Evolutionary conservation across 179 eudicot genomes (phyloP).

Genomic region (Kewa caespitosa): DNA sequence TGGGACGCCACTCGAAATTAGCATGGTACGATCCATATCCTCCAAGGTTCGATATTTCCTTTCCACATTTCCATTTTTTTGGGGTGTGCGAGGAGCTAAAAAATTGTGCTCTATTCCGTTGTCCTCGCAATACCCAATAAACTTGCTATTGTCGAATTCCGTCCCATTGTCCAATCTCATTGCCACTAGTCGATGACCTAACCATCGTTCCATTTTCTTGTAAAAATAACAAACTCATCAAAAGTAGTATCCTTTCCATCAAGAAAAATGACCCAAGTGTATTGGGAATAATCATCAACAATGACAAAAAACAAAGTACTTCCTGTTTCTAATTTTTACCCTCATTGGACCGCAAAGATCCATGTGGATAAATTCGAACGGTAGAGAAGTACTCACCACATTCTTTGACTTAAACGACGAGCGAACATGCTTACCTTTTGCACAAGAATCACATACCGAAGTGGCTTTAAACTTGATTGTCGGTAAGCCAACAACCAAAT

Average conservation of each 20-base stretch:
- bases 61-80: background rate
- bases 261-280: background rate
- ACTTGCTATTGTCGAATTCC: background rate
- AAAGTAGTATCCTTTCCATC: background rate
- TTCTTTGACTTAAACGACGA: background rate
- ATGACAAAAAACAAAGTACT: background rate
- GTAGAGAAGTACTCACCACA: background rate
- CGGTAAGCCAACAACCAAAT: background rate
- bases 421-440: background rate
- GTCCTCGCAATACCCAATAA: background rate
- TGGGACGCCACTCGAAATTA: background rate
- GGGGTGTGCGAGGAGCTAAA: background rate
- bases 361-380: background rate
- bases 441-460: background rate
- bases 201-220: background rate
- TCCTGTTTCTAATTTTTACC: background rate
- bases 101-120: background rate
- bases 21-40: background rate
- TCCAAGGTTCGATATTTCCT: background rate
- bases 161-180: background rate
- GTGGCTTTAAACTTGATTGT: background rate
- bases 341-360: background rate
- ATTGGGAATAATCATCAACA: background rate
- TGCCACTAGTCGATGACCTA: background rate
- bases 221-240: background rate